Conservation (phyloP, 805 yeast genomes). For the Scheffersomyces coipomensis region DNA sequence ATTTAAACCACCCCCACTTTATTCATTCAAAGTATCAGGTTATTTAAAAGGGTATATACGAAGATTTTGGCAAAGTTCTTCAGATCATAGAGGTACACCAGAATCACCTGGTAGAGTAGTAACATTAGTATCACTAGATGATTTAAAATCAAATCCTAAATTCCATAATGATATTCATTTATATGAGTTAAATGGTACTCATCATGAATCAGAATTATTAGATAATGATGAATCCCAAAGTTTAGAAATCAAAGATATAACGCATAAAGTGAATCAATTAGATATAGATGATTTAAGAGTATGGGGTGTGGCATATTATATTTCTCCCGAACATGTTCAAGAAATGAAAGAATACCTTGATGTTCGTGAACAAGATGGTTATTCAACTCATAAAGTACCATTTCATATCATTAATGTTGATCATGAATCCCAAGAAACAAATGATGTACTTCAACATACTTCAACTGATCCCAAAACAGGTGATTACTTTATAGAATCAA, state of each 20-base stretch:
- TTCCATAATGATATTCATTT: constrained; percentile 44
- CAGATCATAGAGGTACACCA: constrained; percentile 89
- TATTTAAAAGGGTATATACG: constrained; percentile 73
- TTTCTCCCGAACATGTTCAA: constrained; percentile 59
- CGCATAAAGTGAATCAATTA: constrained; percentile 16
- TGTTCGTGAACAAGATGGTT: constrained; percentile 86
- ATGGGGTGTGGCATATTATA: constrained; percentile 83
- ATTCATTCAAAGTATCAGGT: constrained; percentile 64
- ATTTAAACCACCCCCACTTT: constrained; percentile 85
- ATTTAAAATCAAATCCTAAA: constrained; percentile 39
- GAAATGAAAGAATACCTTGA: constrained; percentile 71
- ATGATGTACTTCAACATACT: constrained; percentile 11
- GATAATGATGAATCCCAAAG: constrained; percentile 5
- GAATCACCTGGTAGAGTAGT: constrained; percentile 87
- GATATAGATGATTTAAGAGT: constrained; percentile 48
- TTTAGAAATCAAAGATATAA: constrained; percentile 11
- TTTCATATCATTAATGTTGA: constrained; percentile 46
- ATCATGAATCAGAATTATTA: constrained; percentile 7
- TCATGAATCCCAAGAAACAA: constrained; percentile 5
- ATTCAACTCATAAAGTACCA: constrained; percentile 63
- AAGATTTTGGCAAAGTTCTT: constrained; percentile 88
- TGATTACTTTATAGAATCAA: constrained; percentile 48
- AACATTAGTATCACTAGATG: constrained; percentile 65
- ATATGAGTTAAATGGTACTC: constrained; percentile 22
- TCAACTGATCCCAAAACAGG: constrained; percentile 24